Base-by-base conservation (phyloP, 768 basidiomycete genomes). In the Glaciozyma antarctica region DNA sequence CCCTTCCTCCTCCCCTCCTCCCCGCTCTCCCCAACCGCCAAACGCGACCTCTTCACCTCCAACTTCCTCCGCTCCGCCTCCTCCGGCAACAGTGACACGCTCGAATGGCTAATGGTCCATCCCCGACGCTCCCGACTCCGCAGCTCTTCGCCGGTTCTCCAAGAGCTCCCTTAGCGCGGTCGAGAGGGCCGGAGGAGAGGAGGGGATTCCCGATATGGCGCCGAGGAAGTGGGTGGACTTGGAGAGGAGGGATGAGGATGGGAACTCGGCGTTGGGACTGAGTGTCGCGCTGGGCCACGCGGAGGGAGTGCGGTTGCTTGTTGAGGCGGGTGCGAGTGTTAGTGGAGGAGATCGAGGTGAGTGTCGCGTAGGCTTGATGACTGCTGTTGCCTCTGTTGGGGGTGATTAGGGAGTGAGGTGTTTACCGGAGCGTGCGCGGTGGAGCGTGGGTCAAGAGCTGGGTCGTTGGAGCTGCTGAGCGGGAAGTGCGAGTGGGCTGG, bases 61-160 rank as follows among this genome's bases (percentile, higher is more conserved):
- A 41, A 41, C 26, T 71, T 58, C 63, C 51, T 72, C 15, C 58
- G 67, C 22, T 54, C 71, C 21, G 61, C 65, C 38, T 61, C 64
- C 10, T 28, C 65, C 28, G 71, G 71, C 22, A 62, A 73, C 51
- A 43, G 65, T 28, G 73, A 74, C 52, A 61, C 67, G 12, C 70
- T 74, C 65, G 73, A 73, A 52, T 74, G 70, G 70, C 66, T 74
- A 30, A 63, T 74, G n/a, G 26, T 63, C 69, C 38, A 49, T 70
- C 22, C 60, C 60, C 32, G 61, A 70, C 32, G 32, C 32, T n/a
- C 61, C 66, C 47, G 63, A 63, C 56, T 64, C 64, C 5, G 65
- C 65, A 0, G 59, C 56, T 0, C 52, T 49, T 1, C 49, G 65
- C 3, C 51, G 69, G 9, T 66, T 66, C 58, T 70, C 69, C 10